A percentile compares a stretch with the other conserved stretches of the same genome.
These are phyloP conservation scores for Thalassiosira mediterranea DNA, from an alignment of 352 stramenopile genomes.

Conservation along the genomic window DNA sequence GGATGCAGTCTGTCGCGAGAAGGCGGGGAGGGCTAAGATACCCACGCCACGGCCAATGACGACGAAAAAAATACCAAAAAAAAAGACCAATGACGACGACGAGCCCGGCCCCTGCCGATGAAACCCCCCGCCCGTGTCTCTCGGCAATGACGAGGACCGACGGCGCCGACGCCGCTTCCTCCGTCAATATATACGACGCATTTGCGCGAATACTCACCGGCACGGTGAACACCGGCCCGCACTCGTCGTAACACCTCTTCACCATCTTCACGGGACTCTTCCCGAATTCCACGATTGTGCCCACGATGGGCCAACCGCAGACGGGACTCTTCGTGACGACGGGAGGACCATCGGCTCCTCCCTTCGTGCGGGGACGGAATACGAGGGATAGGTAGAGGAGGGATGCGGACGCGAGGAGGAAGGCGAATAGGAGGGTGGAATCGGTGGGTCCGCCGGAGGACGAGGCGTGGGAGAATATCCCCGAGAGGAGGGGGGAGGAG, in stretches of 20 bases:
- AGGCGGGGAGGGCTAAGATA: too few relatives aligned
- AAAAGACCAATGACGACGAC: background rate
- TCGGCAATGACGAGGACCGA: too few relatives aligned
- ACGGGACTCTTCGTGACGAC: slow-evolving; percentile 66
- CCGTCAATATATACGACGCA: too few relatives aligned
- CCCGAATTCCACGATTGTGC: slow-evolving; percentile 86
- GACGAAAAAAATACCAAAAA: background rate
- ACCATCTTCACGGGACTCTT: slow-evolving; percentile 88
- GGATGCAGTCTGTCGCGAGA: too few relatives aligned
- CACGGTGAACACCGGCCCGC: slow-evolving; percentile 89
- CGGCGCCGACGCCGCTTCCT: too few relatives aligned
- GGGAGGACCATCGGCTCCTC: slow-evolving; percentile 71
- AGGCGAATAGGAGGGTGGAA: slow-evolving; percentile 8
- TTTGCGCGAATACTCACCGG: slow-evolving; percentile 59
- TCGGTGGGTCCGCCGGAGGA: slow-evolving; percentile 6
- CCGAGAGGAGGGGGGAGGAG: slow-evolving; percentile 4
- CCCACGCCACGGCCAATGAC: too few relatives aligned
- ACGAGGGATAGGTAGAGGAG: slow-evolving; percentile 34
- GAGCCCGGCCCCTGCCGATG: too few relatives aligned
- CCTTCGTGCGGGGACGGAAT: slow-evolving; percentile 45
- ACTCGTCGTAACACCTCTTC: slow-evolving; percentile 82
- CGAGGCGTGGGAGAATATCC: slow-evolving; percentile 1
- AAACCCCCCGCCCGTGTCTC: too few relatives aligned
- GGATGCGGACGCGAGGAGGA: slow-evolving; percentile 6
- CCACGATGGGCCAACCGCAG: slow-evolving; percentile 82